phyloP scores from a whole-genome alignment of 352 stramenopile species.

The Phytopythium oedochilum region DNA sequence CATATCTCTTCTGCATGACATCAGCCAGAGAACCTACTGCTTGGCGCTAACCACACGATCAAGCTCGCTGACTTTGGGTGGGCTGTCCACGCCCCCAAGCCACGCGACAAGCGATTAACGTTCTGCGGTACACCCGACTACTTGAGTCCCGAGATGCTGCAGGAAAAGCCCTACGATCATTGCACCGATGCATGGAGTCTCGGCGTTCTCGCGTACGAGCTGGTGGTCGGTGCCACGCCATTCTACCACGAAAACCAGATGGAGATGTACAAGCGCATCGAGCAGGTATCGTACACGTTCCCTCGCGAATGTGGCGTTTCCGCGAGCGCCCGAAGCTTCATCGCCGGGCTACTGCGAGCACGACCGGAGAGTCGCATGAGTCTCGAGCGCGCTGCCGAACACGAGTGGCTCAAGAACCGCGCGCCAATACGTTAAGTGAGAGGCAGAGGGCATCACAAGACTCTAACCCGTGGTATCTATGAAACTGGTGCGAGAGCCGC shows the following conservation, averaged over 20 bases:
- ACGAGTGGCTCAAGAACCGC: slow-evolving; percentile 57
- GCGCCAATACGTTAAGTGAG: slow-evolving; percentile 20
- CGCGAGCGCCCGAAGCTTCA: slow-evolving; percentile 56
- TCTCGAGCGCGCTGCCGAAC: slow-evolving; percentile 39
- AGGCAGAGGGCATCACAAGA: too few species aligned
- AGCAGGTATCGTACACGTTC: slow-evolving; percentile 54
- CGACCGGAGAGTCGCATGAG: slow-evolving; percentile 59
- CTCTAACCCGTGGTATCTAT: too few species aligned
- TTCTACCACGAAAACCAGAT: slow-evolving; percentile 78
- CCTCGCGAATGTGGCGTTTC: slow-evolving; percentile 43
- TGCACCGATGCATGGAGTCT: slow-evolving; percentile 80
- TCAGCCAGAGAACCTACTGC: slow-evolving; percentile 80
- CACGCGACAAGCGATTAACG: slow-evolving; percentile 51
- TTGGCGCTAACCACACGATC: slow-evolving; percentile 68
- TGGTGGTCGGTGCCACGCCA: slow-evolving; percentile 71
- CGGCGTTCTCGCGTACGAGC: slow-evolving; percentile 78
- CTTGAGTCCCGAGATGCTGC: slow-evolving; percentile 78
- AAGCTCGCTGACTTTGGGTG: slow-evolving; percentile 88
- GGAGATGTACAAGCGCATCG: slow-evolving; percentile 81
- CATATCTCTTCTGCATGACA: not conserved
- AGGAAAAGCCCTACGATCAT: slow-evolving; percentile 58
- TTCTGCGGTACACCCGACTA: slow-evolving; percentile 87
- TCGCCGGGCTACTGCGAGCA: slow-evolving; percentile 45
- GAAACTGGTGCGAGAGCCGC: not conserved
- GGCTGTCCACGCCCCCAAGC: slow-evolving; percentile 72